These are phyloP conservation scores for Escallonia rubra DNA, from an alignment of 129 eudicot genomes.

Conservation along the genomic window DNA sequence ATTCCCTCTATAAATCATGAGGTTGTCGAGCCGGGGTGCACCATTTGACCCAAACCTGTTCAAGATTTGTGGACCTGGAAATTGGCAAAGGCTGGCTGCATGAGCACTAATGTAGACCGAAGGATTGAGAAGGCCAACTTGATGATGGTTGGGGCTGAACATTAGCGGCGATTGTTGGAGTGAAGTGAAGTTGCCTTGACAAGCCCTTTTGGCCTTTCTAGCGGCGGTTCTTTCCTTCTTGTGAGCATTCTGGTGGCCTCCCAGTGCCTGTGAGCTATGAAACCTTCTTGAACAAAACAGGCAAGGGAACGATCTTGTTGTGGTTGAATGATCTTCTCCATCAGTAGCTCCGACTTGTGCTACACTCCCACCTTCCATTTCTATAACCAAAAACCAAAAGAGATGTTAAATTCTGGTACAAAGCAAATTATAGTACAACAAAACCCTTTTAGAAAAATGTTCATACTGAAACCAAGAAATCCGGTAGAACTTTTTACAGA, in stretches of 20 bases:
- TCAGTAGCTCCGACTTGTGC: conserved; percentile 21
- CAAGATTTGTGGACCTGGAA: conserved; percentile 35
- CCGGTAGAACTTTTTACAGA: too few relatives aligned
- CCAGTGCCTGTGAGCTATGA: conserved; percentile 80
- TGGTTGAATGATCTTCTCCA: conserved; percentile 19
- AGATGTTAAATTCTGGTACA: not conserved
- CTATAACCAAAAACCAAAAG: conserved; percentile 13
- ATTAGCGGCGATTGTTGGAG: conserved; percentile 48
- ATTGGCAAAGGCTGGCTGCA: conserved; percentile 49
- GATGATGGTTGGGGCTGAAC: conserved; percentile 51
- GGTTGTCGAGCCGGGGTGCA: conserved; percentile 43
- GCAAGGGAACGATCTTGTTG: conserved; percentile 58
- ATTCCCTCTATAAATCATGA: conserved; percentile 37
- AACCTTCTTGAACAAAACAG: conserved; percentile 78
- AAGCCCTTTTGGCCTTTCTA: conserved; percentile 50
- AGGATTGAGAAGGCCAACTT: conserved; percentile 42
- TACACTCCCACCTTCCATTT: conserved; percentile 50
- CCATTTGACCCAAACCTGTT: conserved; percentile 44
- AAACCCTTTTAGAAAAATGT: too few relatives aligned
- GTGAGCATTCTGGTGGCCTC: conserved; percentile 95
- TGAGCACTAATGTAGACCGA: conserved; percentile 52
- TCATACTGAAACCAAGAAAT: too few relatives aligned
- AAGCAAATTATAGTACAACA: too few relatives aligned
- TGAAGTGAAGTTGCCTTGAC: conserved; percentile 15
- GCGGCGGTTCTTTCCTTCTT: conserved; percentile 77